phyloP scores from a whole-genome alignment of 176 grass and related monocot species.

The sorghum (Sorghum bicolor) region Sorghum_bicolor_NCBIv3 NC_012870.2:64139001-64139500 shows the following conservation, averaged over 20 bases:
- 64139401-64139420: conserved; percentile 55
- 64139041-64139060: background rate
- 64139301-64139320: background rate
- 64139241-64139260: background rate
- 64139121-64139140: background rate
- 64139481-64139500: conserved; percentile 73
- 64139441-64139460: conserved; percentile 60
- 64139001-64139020: background rate
- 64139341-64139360: conserved; percentile 58
- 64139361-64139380: conserved; percentile 49
- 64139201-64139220: background rate
- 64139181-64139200: background rate
- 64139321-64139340: background rate
- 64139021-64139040: background rate
- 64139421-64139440: conserved; percentile 51
- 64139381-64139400: conserved; percentile 53
- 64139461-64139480: conserved; percentile 66
- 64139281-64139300: background rate
- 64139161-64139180: background rate
- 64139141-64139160: background rate
- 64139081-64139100: background rate
- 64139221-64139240: background rate
- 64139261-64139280: background rate
- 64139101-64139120: background rate
- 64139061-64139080: background rate